Evolutionary conservation across 1,284 basidiomycete species (phyloP).

Genomic region (Microbotryomycetes sp.): DNA sequence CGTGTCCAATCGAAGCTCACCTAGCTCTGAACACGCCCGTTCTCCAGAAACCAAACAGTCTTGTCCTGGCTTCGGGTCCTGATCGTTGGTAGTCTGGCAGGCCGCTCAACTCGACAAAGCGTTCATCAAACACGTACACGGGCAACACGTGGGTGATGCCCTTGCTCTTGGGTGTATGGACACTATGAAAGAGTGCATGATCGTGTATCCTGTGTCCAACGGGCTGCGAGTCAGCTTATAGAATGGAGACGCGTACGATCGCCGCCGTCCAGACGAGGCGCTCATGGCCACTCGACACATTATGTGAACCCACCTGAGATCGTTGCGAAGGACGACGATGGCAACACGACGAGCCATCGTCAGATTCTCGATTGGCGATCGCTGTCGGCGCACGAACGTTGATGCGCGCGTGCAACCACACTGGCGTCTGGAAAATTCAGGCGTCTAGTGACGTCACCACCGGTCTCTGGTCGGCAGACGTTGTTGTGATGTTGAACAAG

Average conservation of each 20-base stretch:
- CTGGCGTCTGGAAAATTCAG: too few species aligned
- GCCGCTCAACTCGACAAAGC: constrained; percentile 49
- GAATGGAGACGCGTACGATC: constrained; percentile 26
- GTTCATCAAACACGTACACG: constrained; percentile 52
- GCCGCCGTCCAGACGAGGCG: neutral
- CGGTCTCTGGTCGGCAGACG: too few species aligned
- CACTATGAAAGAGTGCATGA: constrained; percentile 48
- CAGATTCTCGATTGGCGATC: too few species aligned
- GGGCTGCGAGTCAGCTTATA: constrained; percentile 37
- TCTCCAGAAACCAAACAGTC: constrained; percentile 49
- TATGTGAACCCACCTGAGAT: neutral
- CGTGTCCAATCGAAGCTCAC: constrained; percentile 32
- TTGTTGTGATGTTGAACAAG: too few species aligned
- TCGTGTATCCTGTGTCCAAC: constrained; percentile 46
- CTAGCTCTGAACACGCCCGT: constrained; percentile 45
- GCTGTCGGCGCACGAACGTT: too few species aligned
- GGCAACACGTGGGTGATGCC: constrained; percentile 49
- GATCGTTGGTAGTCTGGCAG: constrained; percentile 44
- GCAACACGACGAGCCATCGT: neutral
- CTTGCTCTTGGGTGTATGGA: constrained; percentile 37
- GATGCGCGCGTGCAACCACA: too few species aligned
- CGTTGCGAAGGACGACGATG: neutral
- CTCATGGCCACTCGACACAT: neutral
- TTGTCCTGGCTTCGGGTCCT: constrained; percentile 41
- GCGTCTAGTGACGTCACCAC: too few species aligned